These are phyloP conservation scores for Prunus mira DNA, from an alignment of 306 rosid species.

Conservation along the genomic window DNA sequence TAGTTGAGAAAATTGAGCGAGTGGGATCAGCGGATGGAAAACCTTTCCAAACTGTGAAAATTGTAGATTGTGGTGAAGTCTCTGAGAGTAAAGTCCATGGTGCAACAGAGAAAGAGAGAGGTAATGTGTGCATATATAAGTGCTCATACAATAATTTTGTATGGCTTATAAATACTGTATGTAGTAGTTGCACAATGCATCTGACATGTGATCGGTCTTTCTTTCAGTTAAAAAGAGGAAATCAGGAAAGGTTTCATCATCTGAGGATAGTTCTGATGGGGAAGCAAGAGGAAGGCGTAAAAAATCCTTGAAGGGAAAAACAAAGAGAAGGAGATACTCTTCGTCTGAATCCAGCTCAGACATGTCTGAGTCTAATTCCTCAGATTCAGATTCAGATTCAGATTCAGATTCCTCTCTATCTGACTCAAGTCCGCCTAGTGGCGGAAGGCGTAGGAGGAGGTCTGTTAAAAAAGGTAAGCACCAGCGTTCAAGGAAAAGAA, in stretches of 20 bases:
- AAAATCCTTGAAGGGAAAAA: constrained; percentile 48
- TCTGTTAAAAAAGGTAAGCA: constrained; percentile 43
- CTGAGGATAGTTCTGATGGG: constrained; percentile 61
- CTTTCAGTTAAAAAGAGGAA: constrained; percentile 65
- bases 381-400: constrained; percentile 57
- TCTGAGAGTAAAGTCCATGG: constrained; percentile 39
- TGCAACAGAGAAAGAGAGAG: constrained; percentile 65
- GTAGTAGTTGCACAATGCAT: constrained; percentile 1
- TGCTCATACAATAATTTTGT: background rate
- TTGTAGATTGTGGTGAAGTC: constrained; percentile 81
- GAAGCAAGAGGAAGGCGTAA: constrained; percentile 49
- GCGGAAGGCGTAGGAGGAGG: constrained; percentile 64
- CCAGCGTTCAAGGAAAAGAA: constrained; percentile 62
- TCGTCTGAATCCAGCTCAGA: constrained; percentile 75
- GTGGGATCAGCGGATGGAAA: constrained; percentile 76
- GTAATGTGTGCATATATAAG: constrained; percentile 27
- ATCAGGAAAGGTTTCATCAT: constrained; percentile 42
- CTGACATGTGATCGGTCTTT: constrained; percentile 15
- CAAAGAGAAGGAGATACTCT: constrained; percentile 66
- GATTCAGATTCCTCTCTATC: constrained; percentile 61
- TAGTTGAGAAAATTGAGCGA: constrained; percentile 78
- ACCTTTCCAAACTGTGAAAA: constrained; percentile 68
- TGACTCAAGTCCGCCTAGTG: constrained; percentile 68
- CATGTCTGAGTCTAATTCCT: constrained; percentile 43
- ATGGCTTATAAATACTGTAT: background rate